Evolutionary conservation across 2,329 filamentous ascomycete species (phyloP).

Genomic region (Epichloe uncinata): DNA sequence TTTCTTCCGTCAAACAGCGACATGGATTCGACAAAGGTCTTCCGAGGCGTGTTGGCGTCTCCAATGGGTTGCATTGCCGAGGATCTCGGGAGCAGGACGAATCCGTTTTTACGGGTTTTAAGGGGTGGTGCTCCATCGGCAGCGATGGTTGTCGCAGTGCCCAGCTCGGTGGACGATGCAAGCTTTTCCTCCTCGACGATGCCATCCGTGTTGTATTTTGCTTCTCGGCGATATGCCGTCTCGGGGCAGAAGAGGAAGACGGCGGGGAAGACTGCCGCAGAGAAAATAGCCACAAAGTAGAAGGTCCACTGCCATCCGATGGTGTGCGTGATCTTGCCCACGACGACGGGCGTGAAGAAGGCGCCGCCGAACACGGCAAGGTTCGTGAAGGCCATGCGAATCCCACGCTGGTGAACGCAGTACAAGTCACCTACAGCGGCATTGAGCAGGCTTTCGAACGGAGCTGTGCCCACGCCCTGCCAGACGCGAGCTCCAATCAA

Average conservation of each 20-base stretch:
- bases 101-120: conserved; percentile 11
- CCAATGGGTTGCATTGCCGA: conserved; percentile 22
- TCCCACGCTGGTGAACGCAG: conserved; percentile 72
- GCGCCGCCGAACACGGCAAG: conserved; percentile 43
- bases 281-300: conserved; percentile 77
- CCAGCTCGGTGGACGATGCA: background rate
- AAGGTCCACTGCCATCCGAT: conserved; percentile 84
- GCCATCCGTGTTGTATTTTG: conserved; percentile 44
- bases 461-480: conserved; percentile 75
- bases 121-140: conserved; percentile 3
- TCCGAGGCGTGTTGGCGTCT: conserved; percentile 28
- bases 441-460: conserved; percentile 84
- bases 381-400: conserved; percentile 71
- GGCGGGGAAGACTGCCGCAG: conserved; percentile 52
- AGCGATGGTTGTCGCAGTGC: background rate
- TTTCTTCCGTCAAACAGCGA: conserved; percentile 70
- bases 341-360: conserved; percentile 70
- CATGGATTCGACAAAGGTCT: conserved; percentile 47
- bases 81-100: conserved; percentile 20
- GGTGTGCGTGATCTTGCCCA: conserved; percentile 66
- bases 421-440: conserved; percentile 82
- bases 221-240: conserved; percentile 60
- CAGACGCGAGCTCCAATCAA: conserved; percentile 68
- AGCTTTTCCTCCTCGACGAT: conserved; percentile 20
- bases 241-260: conserved; percentile 75